Percentiles rank a stretch among this genome's conserved stretches.
Conservation (phyloP, 345 rosid species). For the Leavenworthia alabamica region DNA sequence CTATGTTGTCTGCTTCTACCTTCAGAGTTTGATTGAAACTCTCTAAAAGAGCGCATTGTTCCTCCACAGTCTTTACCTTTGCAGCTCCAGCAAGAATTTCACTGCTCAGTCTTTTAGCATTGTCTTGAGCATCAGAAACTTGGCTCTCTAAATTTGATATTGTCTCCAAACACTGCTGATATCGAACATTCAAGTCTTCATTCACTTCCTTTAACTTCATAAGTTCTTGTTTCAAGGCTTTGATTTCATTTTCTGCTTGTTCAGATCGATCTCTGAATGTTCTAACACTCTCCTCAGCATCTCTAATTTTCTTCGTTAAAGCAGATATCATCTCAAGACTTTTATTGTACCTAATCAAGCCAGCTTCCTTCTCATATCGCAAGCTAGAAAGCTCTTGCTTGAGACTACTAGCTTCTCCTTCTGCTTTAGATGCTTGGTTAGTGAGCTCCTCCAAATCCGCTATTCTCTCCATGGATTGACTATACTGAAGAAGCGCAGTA, state of each 20-base stretch:
- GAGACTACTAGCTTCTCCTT: constrained; percentile 42
- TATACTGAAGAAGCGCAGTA: constrained; percentile 52
- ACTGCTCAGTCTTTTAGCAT: constrained; percentile 45
- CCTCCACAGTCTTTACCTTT: constrained; percentile 54
- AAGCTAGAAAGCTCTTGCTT: constrained; percentile 55
- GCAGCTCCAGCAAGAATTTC: constrained; percentile 54
- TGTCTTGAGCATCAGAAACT: constrained; percentile 46
- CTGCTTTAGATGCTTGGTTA: constrained; percentile 48
- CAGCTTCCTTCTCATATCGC: constrained; percentile 62
- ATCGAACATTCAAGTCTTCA: constrained; percentile 44
- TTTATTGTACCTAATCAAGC: constrained; percentile 47
- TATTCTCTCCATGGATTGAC: constrained; percentile 59
- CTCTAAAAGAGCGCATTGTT: constrained; percentile 49
- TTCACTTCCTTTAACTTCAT: constrained; percentile 56
- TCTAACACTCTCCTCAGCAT: constrained; percentile 50
- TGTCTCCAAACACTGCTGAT: constrained; percentile 59
- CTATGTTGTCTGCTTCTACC: constrained; percentile 48
- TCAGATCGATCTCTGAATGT: constrained; percentile 41
- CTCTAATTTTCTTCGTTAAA: constrained; percentile 52
- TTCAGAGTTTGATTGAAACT: constrained; percentile 57
- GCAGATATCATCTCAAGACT: constrained; percentile 55
- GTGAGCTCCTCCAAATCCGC: constrained; percentile 47
- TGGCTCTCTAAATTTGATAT: constrained; percentile 58
- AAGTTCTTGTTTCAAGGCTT: constrained; percentile 47
- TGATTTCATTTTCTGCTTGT: constrained; percentile 54